Evolutionary conservation across 768 basidiomycete genomes (phyloP), one percentile per base, ranked within the genome.

Genomic region (Lactarius pseudohatsudake): DNA sequence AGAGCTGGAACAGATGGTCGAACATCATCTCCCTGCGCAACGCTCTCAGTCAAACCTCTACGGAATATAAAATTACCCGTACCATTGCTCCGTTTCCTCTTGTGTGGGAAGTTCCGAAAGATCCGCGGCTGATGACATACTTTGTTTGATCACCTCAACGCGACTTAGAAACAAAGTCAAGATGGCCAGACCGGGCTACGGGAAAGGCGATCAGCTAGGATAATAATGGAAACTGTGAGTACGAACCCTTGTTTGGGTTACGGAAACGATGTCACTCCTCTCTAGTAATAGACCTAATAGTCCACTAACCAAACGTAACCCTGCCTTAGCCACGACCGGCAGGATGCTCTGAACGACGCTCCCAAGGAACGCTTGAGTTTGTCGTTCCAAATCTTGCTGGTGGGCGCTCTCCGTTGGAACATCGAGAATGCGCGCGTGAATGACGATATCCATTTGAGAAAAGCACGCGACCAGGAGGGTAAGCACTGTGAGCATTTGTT

Each of bases 391-490:
- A 41, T 93, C 91, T 53, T 80, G 78, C 56, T 84, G 83, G 70
- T 86, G 86, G 3, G 78, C 72, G 4, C 84, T 84, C 69, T 91
- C 87, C 67, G 90, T 82, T 0, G 85, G 73, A 1, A 82, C 78
- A 75, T 91, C 96, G 41, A 91, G 84, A 20, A 90, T 68, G 45
- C 85, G 85, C 4, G 94, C 91, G 59, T 92, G 80, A 70, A 82
- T 82, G 59, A 98, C 89, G 20, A 98, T 94, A 74, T 98, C 96
- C 64, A 98, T 82, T 75, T 98, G 95, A 66, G 85, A 86, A 79
- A 98, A 98, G 73, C 94, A 96, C 0, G 96, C 96, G 57, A 97
- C 89, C 41, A 98, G 84, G 30, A 98, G 87, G 1, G 95, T 97
- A 50, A 98, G 79, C 30, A 98, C 80, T 6, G 92, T 94, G 45